Conservation (phyloP, 768 basidiomycete genomes). For the Amanita polypyramis region DNA sequence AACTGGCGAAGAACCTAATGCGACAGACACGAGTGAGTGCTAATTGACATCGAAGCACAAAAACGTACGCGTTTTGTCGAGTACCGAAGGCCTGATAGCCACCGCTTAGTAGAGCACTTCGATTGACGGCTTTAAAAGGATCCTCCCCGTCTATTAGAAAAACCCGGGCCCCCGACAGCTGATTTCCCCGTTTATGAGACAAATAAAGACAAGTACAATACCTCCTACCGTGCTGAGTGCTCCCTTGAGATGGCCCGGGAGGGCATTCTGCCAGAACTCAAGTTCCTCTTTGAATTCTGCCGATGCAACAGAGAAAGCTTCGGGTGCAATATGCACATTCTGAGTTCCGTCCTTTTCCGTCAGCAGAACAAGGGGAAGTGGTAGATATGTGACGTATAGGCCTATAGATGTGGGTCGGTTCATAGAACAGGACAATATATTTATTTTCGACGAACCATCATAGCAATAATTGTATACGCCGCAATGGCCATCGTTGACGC, state of each 20-base stretch:
- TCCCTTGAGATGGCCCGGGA: slow-evolving; percentile 35
- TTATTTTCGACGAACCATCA: slow-evolving; percentile 26
- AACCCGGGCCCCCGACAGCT: slow-evolving; percentile 44
- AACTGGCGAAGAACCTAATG: slow-evolving; percentile 36
- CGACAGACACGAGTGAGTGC: background rate
- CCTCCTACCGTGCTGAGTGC: slow-evolving; percentile 30
- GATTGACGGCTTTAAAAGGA: slow-evolving; percentile 41
- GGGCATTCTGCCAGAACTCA: slow-evolving; percentile 42
- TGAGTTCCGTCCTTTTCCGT: slow-evolving; percentile 35
- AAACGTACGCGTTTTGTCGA: slow-evolving; percentile 34
- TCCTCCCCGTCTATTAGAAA: slow-evolving; percentile 39
- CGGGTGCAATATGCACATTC: slow-evolving; percentile 40
- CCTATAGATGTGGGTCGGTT: slow-evolving; percentile 16
- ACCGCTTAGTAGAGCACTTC: slow-evolving; percentile 39
- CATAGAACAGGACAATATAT: background rate
- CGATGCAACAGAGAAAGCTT: slow-evolving; percentile 40
- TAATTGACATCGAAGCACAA: background rate
- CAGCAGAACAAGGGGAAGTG: slow-evolving; percentile 36
- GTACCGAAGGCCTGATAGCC: slow-evolving; percentile 42
- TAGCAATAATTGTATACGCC: slow-evolving; percentile 46
- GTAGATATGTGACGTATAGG: slow-evolving; percentile 36
- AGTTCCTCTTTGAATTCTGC: slow-evolving; percentile 42
- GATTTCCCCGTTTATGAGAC: background rate
- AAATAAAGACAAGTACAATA: background rate
- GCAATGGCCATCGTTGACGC: slow-evolving; percentile 50